Evolutionary conservation across 176 grass and related monocot genomes (phyloP).

Genomic region (Oryza longistaminata): DNA sequence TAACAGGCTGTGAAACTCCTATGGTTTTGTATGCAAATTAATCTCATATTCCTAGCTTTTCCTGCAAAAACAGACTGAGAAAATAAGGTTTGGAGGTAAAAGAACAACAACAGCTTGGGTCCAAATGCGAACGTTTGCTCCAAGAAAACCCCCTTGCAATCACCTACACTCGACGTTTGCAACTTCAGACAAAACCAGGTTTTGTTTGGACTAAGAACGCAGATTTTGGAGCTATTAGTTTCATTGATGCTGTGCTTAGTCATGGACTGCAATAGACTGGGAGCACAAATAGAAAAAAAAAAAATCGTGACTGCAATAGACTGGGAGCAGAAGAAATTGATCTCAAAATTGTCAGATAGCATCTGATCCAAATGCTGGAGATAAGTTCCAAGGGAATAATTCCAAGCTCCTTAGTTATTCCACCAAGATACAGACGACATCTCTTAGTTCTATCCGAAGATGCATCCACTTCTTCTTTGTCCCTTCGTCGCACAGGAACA

Average conservation of each 20-base stretch:
- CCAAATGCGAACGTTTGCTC: not conserved
- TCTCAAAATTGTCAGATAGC: slow-evolving; percentile 40
- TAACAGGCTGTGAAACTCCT: not conserved
- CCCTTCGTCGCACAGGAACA: slow-evolving; percentile 28
- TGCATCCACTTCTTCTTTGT: slow-evolving; percentile 5
- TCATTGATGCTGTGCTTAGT: not conserved
- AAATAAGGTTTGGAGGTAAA: not conserved
- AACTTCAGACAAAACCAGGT: not conserved
- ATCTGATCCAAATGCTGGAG: slow-evolving; percentile 19
- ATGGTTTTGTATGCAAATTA: not conserved
- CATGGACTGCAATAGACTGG: not conserved
- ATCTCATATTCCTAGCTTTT: not conserved
- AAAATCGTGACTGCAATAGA: not conserved
- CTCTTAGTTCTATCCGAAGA: slow-evolving; percentile 39
- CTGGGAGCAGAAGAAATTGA: slow-evolving; percentile 32
- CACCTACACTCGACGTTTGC: not conserved
- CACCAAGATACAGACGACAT: slow-evolving; percentile 40
- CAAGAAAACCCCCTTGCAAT: slow-evolving; percentile 3
- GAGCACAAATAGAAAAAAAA: not conserved
- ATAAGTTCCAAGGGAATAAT: slow-evolving; percentile 52
- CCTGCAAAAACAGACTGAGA: not conserved
- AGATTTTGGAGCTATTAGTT: not conserved
- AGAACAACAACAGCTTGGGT: not conserved
- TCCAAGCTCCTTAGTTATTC: slow-evolving; percentile 41
- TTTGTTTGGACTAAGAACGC: not conserved